Evolutionary conservation across 2,329 filamentous ascomycete species (phyloP).

Genomic region (Fusarium falciforme): DNA sequence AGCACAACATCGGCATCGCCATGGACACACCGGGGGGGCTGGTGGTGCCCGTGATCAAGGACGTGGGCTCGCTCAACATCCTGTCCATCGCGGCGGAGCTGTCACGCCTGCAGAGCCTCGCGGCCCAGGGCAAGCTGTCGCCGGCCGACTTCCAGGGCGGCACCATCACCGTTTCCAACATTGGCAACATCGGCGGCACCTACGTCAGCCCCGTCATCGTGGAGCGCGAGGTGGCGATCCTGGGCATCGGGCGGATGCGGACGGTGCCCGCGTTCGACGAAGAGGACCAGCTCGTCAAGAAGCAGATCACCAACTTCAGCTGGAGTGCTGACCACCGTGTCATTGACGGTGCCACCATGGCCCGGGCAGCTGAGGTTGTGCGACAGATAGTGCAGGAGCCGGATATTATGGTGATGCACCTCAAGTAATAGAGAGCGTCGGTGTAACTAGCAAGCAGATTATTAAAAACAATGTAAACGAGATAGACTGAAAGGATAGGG

Average conservation of each 20-base stretch:
- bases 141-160: conserved; percentile 83
- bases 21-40: conserved; percentile 93
- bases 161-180: conserved; percentile 96
- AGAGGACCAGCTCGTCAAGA: conserved; percentile 71
- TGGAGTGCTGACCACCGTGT: conserved; percentile 97
- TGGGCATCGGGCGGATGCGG: conserved; percentile 86
- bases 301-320: conserved; percentile 89
- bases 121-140: conserved; percentile 78
- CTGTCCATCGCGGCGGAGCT: conserved; percentile 83
- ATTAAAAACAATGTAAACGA: background rate
- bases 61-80: conserved; percentile 83
- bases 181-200: conserved; percentile 92
- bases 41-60: conserved; percentile 89
- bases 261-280: conserved; percentile 82
- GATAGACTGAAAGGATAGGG: background rate
- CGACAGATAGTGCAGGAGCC: conserved; percentile 84
- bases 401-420: conserved; percentile 85
- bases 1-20: conserved; percentile 95
- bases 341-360: conserved; percentile 94
- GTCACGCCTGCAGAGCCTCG: conserved; percentile 76
- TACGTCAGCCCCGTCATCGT: conserved; percentile 94
- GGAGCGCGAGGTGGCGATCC: conserved; percentile 88
- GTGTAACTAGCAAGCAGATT: conserved; percentile 18
- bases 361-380: conserved; percentile 86
- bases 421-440: conserved; percentile 66